Base-by-base conservation (phyloP, 495 filamentous ascomycete genomes). In the Cairneyella variabilis region DNA sequence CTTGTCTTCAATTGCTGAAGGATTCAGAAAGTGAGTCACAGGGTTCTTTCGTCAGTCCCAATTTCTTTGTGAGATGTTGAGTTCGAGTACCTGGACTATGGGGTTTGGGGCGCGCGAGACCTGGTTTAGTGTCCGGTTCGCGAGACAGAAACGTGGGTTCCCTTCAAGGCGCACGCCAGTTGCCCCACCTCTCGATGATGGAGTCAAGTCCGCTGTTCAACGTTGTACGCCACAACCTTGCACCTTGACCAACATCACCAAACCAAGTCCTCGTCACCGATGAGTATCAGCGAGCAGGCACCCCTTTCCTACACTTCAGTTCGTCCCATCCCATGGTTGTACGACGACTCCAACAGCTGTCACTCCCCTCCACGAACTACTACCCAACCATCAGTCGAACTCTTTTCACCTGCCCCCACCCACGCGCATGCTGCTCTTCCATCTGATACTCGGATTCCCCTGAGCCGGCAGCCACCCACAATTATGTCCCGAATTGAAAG, bases 61-160 rank as follows among this genome's bases (percentile, higher is more conserved):
- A 14, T 14, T 34, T 34, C 18, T 46, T 48, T 32, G 50, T 48
- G 21, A 25, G 47, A 46, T 44, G 28, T 27, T 23, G 17, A 16
- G 42, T 22, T 26, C 26, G 10, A 38, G 21, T 40, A 41, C 30
- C 52, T 48, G 17, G 43, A 10, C 30, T 28, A 3, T 40, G 22
- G 43, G 10, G 21, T 16, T 37, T 27, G 34, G 8, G 3, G 2
- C 27, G 26, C 32, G 27, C 20, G 27, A 21, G 38, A 6, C 26
- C 44, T 49, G 47, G 49, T 38, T 37, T 45, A 56, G 58, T 28
- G 48, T 20, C 44, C 42, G 30, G 25, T 30, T 50, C 52, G 28
- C 23, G 57, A 46, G 26, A 21, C 7, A 17, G 44, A 56, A 56
- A 53, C 58, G 58, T 56, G 58, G 58, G 34, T 22, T 39, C 25